Base-by-base conservation (phyloP, 2,329 filamentous ascomycete species). In the Phaeosphaeria sp. region DNA sequence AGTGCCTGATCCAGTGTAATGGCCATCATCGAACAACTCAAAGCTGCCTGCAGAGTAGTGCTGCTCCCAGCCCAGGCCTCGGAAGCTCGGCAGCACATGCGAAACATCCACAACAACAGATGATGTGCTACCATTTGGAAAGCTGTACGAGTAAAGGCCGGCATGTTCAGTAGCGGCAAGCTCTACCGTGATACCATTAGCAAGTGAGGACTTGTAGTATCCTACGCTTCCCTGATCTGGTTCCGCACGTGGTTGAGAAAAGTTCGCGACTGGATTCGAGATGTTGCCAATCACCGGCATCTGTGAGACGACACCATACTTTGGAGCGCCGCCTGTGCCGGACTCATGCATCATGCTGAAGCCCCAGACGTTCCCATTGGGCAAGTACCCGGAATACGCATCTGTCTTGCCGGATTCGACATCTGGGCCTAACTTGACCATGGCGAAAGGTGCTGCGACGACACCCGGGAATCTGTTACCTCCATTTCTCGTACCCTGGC, bases 31-130 rank as follows among this genome's bases (percentile, higher is more conserved):
- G n/a, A 77, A 74, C 2, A 88, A 78, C 1, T 76, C 77, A 27
- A 90, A 84, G 46, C 81, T 81, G 0, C 88, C 88, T n/a, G 83
- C 83, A 6, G 85, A 78, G 66, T 89, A 90, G 36, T 81, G 80
- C 71, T 90, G 88, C n/a, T 84, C 83, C 33, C 88, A 79, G 0
- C 85, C 85, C 62, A 85, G 79, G 0, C 86, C 85, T 36, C 87
- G 80, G 55, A 83, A 89, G 1, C 87, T 89, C 1, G 86, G 82
- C 41, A 90, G 75, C n/a, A 77, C 72, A 59, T 90, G 88, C 1
- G 87, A 89, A 7, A 89, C 85, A 68, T 90, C 88, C 6, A 88
- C 84, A 22, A 90, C 79, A 17, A 90, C 67, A 43, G 85, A 80
- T 2, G 74, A 66, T 1, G 69, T 62, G 1, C 65, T 75, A 27